A percentile compares a stretch with the other conserved stretches of the same genome.
Evolutionary conservation across 257 asterid species (phyloP).

Genomic region (Solanum tacnaense): DNA sequence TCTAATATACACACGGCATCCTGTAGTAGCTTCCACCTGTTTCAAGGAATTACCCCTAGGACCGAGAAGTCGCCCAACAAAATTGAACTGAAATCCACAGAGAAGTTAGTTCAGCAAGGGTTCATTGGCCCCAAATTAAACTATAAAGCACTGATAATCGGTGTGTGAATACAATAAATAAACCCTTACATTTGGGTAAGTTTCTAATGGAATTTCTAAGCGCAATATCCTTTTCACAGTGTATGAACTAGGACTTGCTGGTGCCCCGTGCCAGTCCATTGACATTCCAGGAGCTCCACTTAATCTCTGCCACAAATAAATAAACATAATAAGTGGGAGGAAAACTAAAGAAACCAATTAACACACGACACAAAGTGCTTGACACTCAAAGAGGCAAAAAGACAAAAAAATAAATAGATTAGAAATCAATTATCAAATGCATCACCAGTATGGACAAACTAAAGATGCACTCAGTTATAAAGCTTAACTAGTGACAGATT

Average conservation of each 20-base stretch:
- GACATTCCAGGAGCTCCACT: constrained; percentile 83
- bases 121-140: neutral
- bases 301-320: constrained; percentile 45
- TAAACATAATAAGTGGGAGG: neutral
- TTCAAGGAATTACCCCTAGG: constrained; percentile 97
- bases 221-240: constrained; percentile 87
- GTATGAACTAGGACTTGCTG: constrained; percentile 93
- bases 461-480: neutral
- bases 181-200: constrained; percentile 68
- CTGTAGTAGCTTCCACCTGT: constrained; percentile 91
- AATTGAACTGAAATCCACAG: constrained; percentile 60
- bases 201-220: constrained; percentile 89
- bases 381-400: neutral
- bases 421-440: neutral
- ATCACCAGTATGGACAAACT: neutral
- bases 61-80: constrained; percentile 94
- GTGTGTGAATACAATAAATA: neutral
- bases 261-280: constrained; percentile 99
- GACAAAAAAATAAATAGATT: neutral
- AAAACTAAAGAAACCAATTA: neutral
- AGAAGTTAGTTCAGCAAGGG: neutral
- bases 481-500: neutral
- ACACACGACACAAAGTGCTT: neutral
- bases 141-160: neutral
- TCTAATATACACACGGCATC: constrained; percentile 94